Evolutionary conservation across 2,329 filamentous ascomycete genomes (phyloP).

Genomic region (Fusarium sp.): DNA sequence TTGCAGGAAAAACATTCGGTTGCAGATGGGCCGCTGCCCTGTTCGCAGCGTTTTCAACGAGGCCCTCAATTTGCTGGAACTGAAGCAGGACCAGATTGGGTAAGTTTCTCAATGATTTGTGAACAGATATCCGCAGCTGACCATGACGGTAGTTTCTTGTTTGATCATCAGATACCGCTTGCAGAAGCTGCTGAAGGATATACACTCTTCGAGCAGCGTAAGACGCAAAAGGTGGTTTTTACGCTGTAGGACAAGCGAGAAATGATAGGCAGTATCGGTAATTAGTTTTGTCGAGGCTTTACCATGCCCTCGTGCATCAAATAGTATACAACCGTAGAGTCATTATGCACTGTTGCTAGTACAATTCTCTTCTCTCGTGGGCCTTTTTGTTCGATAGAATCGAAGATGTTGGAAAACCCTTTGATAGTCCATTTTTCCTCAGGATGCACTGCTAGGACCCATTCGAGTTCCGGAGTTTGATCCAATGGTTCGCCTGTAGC

Average conservation of each 20-base stretch:
- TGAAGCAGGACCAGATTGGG: conserved; percentile 75
- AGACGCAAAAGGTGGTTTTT: conserved; percentile 80
- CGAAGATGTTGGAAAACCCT: conserved; percentile 76
- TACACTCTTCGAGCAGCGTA: conserved; percentile 77
- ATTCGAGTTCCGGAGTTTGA: conserved; percentile 73
- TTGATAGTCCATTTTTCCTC: conserved; percentile 78
- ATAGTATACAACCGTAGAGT: conserved; percentile 88
- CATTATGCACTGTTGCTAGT: conserved; percentile 80
- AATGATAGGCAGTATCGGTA: background rate
- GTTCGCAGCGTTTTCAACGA: conserved; percentile 77
- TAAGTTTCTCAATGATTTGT: conserved; percentile 55
- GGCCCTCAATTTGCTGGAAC: conserved; percentile 72
- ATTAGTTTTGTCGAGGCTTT: conserved; percentile 83
- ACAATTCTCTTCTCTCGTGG: conserved; percentile 74
- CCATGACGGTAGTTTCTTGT: conserved; percentile 73
- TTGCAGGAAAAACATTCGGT: conserved; percentile 74
- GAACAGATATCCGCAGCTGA: conserved; percentile 17
- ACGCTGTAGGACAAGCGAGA: conserved; percentile 54
- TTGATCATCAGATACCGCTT: conserved; percentile 79
- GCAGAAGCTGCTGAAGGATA: conserved; percentile 75
- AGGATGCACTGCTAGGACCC: conserved; percentile 80
- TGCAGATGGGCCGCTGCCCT: conserved; percentile 83
- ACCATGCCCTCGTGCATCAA: conserved; percentile 88
- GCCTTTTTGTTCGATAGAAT: conserved; percentile 64
- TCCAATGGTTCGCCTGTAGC: conserved; percentile 58